A percentile compares a stretch with the other conserved stretches of the same genome.
These are phyloP conservation scores for Phytophthora kernoviae DNA, from an alignment of 352 stramenopile species.

Conservation along the genomic window DNA sequence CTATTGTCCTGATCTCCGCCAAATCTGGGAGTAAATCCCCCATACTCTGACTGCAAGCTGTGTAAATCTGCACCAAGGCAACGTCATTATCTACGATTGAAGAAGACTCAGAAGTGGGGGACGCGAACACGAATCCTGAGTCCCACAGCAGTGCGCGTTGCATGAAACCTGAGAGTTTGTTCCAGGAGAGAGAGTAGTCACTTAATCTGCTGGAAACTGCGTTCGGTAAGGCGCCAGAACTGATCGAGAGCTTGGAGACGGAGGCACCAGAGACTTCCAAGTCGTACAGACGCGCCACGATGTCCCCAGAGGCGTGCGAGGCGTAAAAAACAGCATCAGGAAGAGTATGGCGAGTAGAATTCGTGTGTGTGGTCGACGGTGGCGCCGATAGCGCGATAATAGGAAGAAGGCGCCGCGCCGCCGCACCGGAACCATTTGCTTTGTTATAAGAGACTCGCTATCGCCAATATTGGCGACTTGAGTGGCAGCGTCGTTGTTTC, in stretches of 20 bases:
- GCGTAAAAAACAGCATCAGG: constrained; percentile 12
- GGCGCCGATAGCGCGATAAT: constrained; percentile 24
- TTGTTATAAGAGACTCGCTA: too few species aligned
- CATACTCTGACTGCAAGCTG: constrained; percentile 61
- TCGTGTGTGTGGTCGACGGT: background rate
- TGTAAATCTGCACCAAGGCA: constrained; percentile 64
- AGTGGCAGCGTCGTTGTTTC: constrained; percentile 33
- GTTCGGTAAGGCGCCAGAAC: constrained; percentile 36
- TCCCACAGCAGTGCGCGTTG: constrained; percentile 80
- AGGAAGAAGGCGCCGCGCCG: constrained; percentile 36
- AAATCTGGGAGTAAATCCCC: constrained; percentile 57
- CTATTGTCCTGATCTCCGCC: constrained; percentile 38
- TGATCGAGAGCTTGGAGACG: constrained; percentile 38
- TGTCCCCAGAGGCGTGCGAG: constrained; percentile 40
- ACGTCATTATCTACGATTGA: constrained; percentile 13
- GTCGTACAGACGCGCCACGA: constrained; percentile 60
- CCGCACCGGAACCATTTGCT: constrained; percentile 40
- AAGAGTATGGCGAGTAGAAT: constrained; percentile 13
- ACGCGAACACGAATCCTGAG: constrained; percentile 61
- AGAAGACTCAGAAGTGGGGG: constrained; percentile 7
- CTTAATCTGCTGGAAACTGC: constrained; percentile 34
- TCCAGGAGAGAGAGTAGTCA: constrained; percentile 40
- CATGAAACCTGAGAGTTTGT: constrained; percentile 54
- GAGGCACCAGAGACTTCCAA: constrained; percentile 31
- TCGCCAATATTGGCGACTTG: constrained; percentile 15